A percentile compares a stretch with the other conserved stretches of the same genome.
Conservation (phyloP, 345 rosid genomes). For the Moricandia moricandioides region DNA sequence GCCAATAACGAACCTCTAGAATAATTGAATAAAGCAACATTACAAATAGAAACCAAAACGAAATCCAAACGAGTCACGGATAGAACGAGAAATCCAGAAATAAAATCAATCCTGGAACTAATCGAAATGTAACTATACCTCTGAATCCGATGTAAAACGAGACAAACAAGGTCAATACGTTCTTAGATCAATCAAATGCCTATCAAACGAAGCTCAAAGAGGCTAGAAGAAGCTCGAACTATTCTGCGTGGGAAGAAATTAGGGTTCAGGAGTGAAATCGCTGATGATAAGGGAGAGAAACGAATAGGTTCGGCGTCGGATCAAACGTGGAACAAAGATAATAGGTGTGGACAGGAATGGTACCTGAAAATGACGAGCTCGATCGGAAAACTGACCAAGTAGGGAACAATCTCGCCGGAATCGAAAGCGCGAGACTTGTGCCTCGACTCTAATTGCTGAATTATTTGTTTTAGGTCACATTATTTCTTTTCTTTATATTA, state of each 20-base stretch:
- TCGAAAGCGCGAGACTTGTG: conserved; percentile 1
- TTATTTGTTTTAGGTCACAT: background rate
- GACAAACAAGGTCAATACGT: background rate
- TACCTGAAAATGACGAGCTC: conserved; percentile 13
- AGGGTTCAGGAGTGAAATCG: conserved; percentile 17
- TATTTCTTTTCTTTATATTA: background rate
- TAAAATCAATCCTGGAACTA: background rate
- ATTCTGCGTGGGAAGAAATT: conserved; percentile 8
- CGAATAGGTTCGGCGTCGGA: conserved; percentile 7
- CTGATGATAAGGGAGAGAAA: no score
- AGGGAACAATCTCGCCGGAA: conserved; percentile 18
- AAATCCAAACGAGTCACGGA: background rate
- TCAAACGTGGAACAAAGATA: background rate
- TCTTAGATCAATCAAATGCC: background rate
- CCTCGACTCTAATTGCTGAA: conserved; percentile 4
- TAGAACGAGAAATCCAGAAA: background rate
- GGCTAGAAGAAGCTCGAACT: background rate
- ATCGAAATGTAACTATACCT: background rate
- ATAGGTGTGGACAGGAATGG: background rate
- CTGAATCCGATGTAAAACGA: background rate
- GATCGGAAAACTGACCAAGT: background rate
- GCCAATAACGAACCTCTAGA: no score
- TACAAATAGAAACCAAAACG: background rate
- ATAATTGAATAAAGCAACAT: conserved; percentile 7
- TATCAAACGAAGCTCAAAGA: background rate